Conservation (phyloP, 1,284 basidiomycete species). For the Schizophyllum commune region DNA sequence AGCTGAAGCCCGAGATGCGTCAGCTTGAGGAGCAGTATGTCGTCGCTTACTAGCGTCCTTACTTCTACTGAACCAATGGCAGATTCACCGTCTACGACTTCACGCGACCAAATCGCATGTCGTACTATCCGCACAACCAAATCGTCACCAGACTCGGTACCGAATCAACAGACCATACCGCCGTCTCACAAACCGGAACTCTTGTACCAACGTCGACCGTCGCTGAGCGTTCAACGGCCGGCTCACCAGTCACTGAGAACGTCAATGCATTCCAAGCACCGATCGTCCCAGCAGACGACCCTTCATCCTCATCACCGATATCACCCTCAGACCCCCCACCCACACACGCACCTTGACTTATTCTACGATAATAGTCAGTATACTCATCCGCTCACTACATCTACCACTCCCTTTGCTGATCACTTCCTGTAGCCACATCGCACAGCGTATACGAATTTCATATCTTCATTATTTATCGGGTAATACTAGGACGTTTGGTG, state of each 20-base stretch:
- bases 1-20: conserved; percentile 84
- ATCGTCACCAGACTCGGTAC: conserved; percentile 37
- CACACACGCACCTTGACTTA: neutral
- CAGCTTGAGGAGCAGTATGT: conserved; percentile 90
- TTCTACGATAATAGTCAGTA: neutral
- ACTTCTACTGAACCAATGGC: conserved; percentile 1
- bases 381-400: neutral
- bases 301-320: neutral
- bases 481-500: neutral
- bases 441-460: neutral
- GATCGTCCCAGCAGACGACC: neutral
- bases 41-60: neutral
- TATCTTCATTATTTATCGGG: neutral
- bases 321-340: neutral
- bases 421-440: neutral
- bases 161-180: conserved; percentile 32
- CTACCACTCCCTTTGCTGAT: neutral
- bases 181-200: conserved; percentile 28
- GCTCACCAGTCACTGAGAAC: neutral
- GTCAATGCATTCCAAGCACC: neutral
- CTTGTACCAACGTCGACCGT: conserved; percentile 39
- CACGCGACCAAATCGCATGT: conserved; percentile 50
- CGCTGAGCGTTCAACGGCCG: conserved; percentile 22
- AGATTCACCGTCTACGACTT: conserved; percentile 80
- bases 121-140: conserved; percentile 77